Percentiles rank a stretch among this genome's conserved stretches.
These are phyloP conservation scores for Agaricales sp. DNA, from an alignment of 1,284 basidiomycete genomes.

Conservation along the genomic window DNA sequence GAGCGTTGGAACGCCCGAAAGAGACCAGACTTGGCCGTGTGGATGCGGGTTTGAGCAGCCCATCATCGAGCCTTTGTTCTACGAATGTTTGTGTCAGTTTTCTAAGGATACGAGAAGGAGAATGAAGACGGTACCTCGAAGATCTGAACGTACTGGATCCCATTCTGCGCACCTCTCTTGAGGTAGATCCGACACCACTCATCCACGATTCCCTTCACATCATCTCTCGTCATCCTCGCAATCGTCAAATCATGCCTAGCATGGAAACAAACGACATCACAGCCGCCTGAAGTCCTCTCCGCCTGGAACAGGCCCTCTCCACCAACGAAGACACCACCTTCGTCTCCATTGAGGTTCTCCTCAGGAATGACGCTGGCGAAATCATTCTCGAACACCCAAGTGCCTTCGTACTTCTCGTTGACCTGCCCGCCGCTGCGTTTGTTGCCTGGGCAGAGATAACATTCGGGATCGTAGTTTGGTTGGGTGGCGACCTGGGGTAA, in stretches of 20 bases:
- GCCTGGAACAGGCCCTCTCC: slow-evolving; percentile 31
- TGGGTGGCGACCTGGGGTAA: slow-evolving; percentile 41
- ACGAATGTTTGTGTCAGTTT: too few species aligned
- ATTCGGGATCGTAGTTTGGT: slow-evolving; percentile 67
- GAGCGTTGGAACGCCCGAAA: slow-evolving; percentile 66
- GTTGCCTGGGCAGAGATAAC: slow-evolving; percentile 92
- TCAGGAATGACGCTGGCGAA: slow-evolving; percentile 78
- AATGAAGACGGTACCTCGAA: slow-evolving; percentile 54
- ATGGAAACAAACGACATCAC: slow-evolving; percentile 88
- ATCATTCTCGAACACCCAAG: slow-evolving; percentile 78
- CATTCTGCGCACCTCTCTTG: slow-evolving; percentile 48
- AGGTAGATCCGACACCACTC: slow-evolving; percentile 72
- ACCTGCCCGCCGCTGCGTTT: slow-evolving; percentile 61
- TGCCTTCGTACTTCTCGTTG: slow-evolving; percentile 66
- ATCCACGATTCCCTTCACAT: slow-evolving; percentile 63
- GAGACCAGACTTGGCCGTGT: slow-evolving; percentile 88
- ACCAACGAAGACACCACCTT: not conserved
- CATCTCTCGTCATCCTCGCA: slow-evolving; percentile 52
- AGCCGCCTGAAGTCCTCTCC: slow-evolving; percentile 73
- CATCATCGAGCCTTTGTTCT: slow-evolving; percentile 97
- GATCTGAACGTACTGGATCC: slow-evolving; percentile 79
- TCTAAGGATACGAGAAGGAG: too few species aligned
- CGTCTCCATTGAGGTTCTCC: not conserved
- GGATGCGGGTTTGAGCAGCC: slow-evolving; percentile 95
- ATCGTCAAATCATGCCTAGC: slow-evolving; percentile 89